Conservation (phyloP, 495 filamentous ascomycete genomes). For the Aspergillus funiculosus region DNA sequence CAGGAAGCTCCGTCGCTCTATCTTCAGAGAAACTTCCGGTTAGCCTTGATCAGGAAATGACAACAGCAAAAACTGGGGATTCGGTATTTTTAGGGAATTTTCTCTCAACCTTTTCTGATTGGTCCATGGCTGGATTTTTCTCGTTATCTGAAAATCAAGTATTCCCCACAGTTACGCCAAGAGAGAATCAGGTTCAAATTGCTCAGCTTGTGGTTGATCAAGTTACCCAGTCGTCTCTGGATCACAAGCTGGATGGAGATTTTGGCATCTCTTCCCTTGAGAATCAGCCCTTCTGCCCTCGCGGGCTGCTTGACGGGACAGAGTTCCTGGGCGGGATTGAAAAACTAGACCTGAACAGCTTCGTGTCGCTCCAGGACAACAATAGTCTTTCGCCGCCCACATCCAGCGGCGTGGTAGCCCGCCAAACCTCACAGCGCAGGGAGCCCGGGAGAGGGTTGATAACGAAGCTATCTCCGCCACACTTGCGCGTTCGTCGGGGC, state of each 20-base stretch:
- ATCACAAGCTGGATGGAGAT: constrained; percentile 31
- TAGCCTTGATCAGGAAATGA: constrained; percentile 21
- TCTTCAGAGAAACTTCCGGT: constrained; percentile 27
- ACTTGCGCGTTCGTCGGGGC: constrained; percentile 70
- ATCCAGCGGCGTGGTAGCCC: constrained; percentile 10
- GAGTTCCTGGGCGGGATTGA: constrained; percentile 28
- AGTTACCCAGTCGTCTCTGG: constrained; percentile 42
- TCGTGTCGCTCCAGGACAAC: constrained; percentile 35
- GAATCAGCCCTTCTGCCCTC: constrained; percentile 22
- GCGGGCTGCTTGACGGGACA: constrained; percentile 27
- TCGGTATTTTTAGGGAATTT: constrained; percentile 41
- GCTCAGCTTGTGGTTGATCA: constrained; percentile 48
- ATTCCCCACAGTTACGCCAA: constrained; percentile 29
- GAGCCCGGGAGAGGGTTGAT: constrained; percentile 29
- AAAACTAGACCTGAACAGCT: constrained; percentile 36
- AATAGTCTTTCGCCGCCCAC: constrained; percentile 14
- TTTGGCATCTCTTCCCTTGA: constrained; percentile 31
- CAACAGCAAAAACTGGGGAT: constrained; percentile 25
- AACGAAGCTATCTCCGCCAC: constrained; percentile 49
- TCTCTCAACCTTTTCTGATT: constrained; percentile 42
- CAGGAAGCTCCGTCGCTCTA: constrained; percentile 26
- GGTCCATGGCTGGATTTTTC: constrained; percentile 41
- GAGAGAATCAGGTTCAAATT: constrained; percentile 39
- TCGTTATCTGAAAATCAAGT: constrained; percentile 31
- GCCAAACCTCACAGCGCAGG: constrained; percentile 24